These are phyloP conservation scores for Penicillium simplicissimum DNA, from an alignment of 495 filamentous ascomycete genomes.

Conservation along the genomic window DNA sequence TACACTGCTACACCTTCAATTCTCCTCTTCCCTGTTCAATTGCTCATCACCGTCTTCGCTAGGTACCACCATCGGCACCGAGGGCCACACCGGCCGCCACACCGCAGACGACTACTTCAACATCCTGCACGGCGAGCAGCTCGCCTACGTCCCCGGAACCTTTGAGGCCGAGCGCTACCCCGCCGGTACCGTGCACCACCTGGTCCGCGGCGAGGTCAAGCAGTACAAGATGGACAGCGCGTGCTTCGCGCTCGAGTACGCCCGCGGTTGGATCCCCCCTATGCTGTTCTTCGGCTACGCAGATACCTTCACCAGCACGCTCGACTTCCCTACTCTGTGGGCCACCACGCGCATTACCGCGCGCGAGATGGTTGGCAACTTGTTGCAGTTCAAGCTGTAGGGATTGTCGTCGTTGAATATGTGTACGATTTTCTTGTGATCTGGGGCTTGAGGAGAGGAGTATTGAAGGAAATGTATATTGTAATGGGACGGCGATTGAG, in stretches of 20 bases:
- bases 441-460: not conserved
- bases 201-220: constrained; percentile 72
- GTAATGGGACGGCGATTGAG: not conserved
- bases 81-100: constrained; percentile 83
- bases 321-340: constrained; percentile 80
- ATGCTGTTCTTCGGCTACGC: constrained; percentile 88
- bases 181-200: constrained; percentile 73
- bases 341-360: constrained; percentile 69
- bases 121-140: constrained; percentile 75
- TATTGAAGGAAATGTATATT: not conserved
- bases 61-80: constrained; percentile 82
- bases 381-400: constrained; percentile 72
- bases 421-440: not conserved
- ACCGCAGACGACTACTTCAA: constrained; percentile 93
- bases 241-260: constrained; percentile 88
- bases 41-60: constrained; percentile 1
- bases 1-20: not conserved
- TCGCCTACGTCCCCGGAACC: constrained; percentile 67
- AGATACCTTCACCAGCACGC: constrained; percentile 71
- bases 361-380: constrained; percentile 70
- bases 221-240: constrained; percentile 80
- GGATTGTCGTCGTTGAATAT: not conserved
- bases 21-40: not conserved
- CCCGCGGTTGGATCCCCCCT: constrained; percentile 84
- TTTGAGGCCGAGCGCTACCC: constrained; percentile 76